Base-by-base conservation (phyloP, 305 asterid genomes). In the Fraxinus paxiana region DNA sequence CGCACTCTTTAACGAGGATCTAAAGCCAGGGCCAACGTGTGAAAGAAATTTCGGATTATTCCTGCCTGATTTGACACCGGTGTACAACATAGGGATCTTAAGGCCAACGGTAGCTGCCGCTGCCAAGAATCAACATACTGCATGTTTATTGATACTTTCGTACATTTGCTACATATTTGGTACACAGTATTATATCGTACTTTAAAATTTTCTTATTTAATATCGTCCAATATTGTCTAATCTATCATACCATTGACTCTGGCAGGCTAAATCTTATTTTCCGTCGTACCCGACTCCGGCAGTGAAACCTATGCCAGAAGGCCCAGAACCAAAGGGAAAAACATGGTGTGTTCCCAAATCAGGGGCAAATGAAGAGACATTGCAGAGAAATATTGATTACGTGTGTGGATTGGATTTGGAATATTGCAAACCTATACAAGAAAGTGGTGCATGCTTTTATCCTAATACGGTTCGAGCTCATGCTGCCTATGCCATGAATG, bases 21-120 rank as follows among this genome's bases (percentile, higher is more conserved):
- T 89, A 34, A 93, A 91, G 84, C 93, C 94, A 10, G 96, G 94
- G 43, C 96, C 96, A 17, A 83, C 81, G 0, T 87, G 88, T 33
- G 96, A 93, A 78, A 88, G 94, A 87, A 88, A 90, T 77, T 93
- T 93, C n/a, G 96, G 97, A 4, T 79, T 93, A 69, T 89, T 90
- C 85, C 87, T 79, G 24, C 91, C 93, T 15, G 86, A 91, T 56
- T 77, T 91, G 82, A 87, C 87, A n/a, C 92, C 96, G 0, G 92
- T 90, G 31, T 92, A 91, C 83, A 80, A 89, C 84, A 78, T 89
- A 4, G 94, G 97, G 35, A 84, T 91, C 69, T 83, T 92, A 46
- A 86, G 90, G 83, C 90, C 89, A 46, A 82, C 79, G 84, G 86
- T 76, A 73, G 87, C 86, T 28, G 81, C 83, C 59, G 81, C 86